Conservation (phyloP, 768 basidiomycete species). For the Lactarius tabidus region DNA sequence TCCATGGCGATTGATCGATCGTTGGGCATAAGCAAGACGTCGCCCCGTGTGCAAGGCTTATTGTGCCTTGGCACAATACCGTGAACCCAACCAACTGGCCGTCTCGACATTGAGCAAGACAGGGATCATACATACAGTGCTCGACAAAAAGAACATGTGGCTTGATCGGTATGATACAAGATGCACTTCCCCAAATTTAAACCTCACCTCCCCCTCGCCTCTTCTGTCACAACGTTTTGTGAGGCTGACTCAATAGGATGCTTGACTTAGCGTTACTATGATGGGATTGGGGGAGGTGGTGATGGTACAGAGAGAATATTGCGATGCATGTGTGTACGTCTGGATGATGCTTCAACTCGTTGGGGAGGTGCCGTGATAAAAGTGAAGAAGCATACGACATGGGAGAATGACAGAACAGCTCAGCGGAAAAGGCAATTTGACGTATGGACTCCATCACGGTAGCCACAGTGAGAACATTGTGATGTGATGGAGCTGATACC, state of each 20-base stretch:
- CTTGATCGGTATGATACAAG: constrained; percentile 13
- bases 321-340: constrained; percentile 5
- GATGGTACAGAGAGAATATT: constrained; percentile 26
- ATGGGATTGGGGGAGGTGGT: neutral
- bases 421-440: constrained; percentile 54
- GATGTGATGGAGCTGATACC: constrained; percentile 50
- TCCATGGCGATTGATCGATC: no score
- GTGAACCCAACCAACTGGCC: neutral
- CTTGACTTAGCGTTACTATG: constrained; percentile 2
- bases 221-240: neutral
- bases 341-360: neutral
- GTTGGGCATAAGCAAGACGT: no score
- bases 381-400: neutral
- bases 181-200: neutral
- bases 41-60: neutral
- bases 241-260: neutral
- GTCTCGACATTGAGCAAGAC: neutral
- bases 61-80: neutral
- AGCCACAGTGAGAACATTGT: constrained; percentile 69
- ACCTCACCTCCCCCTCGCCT: neutral
- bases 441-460: constrained; percentile 47
- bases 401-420: constrained; percentile 24
- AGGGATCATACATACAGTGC: neutral
- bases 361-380: neutral
- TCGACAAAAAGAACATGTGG: constrained; percentile 6